A percentile compares a stretch with the other conserved stretches of the same genome.
These are phyloP conservation scores for Plasmodium gallinaceum DNA, from an alignment of 169 alveolate species.

Conservation along the genomic window DNA sequence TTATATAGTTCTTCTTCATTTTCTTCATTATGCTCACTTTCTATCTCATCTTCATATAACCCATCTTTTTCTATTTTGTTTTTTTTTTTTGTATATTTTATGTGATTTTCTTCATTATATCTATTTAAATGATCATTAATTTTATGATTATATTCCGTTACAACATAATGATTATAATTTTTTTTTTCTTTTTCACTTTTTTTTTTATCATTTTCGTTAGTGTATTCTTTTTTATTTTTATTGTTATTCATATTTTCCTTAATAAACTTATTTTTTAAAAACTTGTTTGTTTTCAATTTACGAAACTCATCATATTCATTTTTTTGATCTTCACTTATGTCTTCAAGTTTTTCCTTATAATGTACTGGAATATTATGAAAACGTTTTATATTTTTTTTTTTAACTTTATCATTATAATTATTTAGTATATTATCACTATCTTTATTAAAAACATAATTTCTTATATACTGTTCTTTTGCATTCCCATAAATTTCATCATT, in stretches of 20 bases:
- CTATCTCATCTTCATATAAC: background rate
- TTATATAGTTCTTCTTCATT: conserved; percentile 60
- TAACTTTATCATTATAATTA: conserved; percentile 51
- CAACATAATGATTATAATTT: conserved; percentile 1
- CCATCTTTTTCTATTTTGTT: conserved; percentile 26
- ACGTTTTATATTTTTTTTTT: conserved; percentile 43
- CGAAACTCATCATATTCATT: background rate
- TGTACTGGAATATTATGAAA: conserved; percentile 58
- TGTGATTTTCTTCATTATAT: conserved; percentile 12
- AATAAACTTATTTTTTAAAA: background rate
- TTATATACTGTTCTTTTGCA: conserved; percentile 69
- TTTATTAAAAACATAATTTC: conserved; percentile 56
- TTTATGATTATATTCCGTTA: too few species aligned
- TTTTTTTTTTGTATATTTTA: conserved; percentile 12
- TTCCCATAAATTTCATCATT: conserved; percentile 66
- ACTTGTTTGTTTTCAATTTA: too few species aligned
- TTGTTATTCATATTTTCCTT: background rate
- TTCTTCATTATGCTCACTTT: conserved; percentile 35
- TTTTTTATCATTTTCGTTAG: background rate
- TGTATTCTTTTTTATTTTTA: background rate
- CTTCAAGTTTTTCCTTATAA: conserved; percentile 18
- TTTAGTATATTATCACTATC: conserved; percentile 31
- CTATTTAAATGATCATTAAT: background rate
- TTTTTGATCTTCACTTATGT: background rate
- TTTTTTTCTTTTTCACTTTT: conserved; percentile 20